Evolutionary conservation across 305 asterid genomes (phyloP).

Genomic region (Ajuga reptans): DNA sequence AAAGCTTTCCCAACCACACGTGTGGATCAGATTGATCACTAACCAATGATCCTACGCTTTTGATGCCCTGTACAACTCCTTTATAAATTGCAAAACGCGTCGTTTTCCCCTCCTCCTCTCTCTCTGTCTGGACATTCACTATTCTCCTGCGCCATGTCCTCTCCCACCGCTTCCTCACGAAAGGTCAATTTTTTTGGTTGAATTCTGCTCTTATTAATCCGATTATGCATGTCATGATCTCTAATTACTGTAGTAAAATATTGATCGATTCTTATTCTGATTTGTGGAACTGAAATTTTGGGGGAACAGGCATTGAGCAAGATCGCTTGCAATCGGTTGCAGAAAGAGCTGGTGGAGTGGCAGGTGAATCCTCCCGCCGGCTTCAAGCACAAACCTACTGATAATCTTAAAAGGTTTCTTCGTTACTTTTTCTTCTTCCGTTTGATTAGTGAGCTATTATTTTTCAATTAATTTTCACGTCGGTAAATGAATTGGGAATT

Average conservation of each 20-base stretch:
- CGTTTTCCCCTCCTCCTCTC: background rate
- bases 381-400: conserved; percentile 78
- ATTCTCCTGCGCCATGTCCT: conserved; percentile 49
- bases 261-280: background rate
- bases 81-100: background rate
- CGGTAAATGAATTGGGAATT: background rate
- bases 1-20: conserved; percentile 18
- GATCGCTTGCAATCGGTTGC: conserved; percentile 55
- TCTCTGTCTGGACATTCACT: conserved; percentile 10
- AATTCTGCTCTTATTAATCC: background rate
- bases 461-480: background rate
- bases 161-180: conserved; percentile 79
- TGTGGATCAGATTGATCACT: conserved; percentile 14
- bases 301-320: background rate
- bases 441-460: background rate
- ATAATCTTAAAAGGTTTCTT: conserved; percentile 70
- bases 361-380: conserved; percentile 83
- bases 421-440: background rate
- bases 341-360: conserved; percentile 88
- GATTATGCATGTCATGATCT: background rate
- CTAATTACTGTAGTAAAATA: background rate
- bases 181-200: conserved; percentile 39
- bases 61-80: background rate
- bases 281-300: background rate
- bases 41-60: conserved; percentile 8